Percentiles rank a stretch among this genome's conserved stretches.
Conservation (phyloP, 1,139 yeast genomes). For the Lizanozyma gosingica region DNA sequence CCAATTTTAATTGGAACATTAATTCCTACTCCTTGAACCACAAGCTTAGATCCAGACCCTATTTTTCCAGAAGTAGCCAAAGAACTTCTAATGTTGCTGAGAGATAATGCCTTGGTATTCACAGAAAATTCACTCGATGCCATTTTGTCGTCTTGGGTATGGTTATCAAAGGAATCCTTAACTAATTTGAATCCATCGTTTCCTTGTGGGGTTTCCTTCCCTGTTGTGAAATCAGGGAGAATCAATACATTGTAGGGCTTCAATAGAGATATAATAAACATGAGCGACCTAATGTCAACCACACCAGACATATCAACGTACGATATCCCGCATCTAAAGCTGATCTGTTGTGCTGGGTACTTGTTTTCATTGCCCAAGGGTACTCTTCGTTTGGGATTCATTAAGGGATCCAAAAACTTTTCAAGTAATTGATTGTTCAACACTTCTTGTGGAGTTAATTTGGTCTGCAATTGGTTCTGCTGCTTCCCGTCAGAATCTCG, state of each 20-base stretch:
- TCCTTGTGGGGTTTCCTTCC: conserved; percentile 8
- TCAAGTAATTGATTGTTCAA: conserved; percentile 35
- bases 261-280: conserved; percentile 68
- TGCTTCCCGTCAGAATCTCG: conserved; percentile 13
- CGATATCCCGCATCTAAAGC: conserved; percentile 61
- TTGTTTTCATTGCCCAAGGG: conserved; percentile 10
- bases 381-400: conserved; percentile 45
- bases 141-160: neutral
- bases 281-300: conserved; percentile 76
- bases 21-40: conserved; percentile 21
- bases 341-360: conserved; percentile 24
- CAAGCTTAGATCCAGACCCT: neutral
- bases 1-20: conserved; percentile 46
- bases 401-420: conserved; percentile 47
- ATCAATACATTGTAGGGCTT: conserved; percentile 72
- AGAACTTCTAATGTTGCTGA: neutral
- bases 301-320: conserved; percentile 79
- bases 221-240: conserved; percentile 36
- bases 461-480: conserved; percentile 11
- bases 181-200: conserved; percentile 10
- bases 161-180: conserved; percentile 6
- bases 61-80: neutral
- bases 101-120: neutral
- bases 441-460: conserved; percentile 37
- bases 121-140: neutral